Conservation (phyloP, 371 early-diverging fungal genomes). For the Apophysomyces sp. region DNA sequence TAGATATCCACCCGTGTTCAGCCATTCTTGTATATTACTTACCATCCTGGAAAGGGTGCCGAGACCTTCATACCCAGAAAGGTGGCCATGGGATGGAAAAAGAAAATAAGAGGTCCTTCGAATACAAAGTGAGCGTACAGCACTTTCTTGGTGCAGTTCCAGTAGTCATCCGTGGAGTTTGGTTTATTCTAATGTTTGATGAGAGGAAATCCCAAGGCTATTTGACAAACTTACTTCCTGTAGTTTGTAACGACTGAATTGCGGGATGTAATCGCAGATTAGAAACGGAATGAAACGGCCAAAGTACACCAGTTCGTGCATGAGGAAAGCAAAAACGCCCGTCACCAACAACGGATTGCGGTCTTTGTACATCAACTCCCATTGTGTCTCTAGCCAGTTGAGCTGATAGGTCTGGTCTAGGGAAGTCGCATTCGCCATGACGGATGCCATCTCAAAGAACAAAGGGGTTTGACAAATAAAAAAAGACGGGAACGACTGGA, state of each 20-base stretch:
- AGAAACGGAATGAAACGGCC: constrained; percentile 73
- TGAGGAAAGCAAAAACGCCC: constrained; percentile 59
- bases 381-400: constrained; percentile 26
- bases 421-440: constrained; percentile 3
- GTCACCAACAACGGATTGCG: constrained; percentile 68
- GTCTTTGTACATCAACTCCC: constrained; percentile 61
- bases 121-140: constrained; percentile 72
- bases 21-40: constrained; percentile 23
- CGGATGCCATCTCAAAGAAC: neutral
- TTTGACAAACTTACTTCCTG: constrained; percentile 23
- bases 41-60: constrained; percentile 86
- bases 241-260: constrained; percentile 22
- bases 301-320: constrained; percentile 80
- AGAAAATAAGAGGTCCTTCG: constrained; percentile 81
- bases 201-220: neutral
- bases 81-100: constrained; percentile 81
- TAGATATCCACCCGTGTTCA: neutral
- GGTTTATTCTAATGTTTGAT: constrained; percentile 51
- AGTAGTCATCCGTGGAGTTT: constrained; percentile 64
- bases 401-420: constrained; percentile 8
- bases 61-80: constrained; percentile 78
- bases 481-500: neutral
- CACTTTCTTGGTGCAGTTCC: constrained; percentile 73
- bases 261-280: constrained; percentile 41
- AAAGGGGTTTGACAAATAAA: neutral